These are phyloP conservation scores for Calonectria pseudoreteaudii DNA, from an alignment of 2,329 filamentous ascomycete genomes.

Conservation along the genomic window DNA sequence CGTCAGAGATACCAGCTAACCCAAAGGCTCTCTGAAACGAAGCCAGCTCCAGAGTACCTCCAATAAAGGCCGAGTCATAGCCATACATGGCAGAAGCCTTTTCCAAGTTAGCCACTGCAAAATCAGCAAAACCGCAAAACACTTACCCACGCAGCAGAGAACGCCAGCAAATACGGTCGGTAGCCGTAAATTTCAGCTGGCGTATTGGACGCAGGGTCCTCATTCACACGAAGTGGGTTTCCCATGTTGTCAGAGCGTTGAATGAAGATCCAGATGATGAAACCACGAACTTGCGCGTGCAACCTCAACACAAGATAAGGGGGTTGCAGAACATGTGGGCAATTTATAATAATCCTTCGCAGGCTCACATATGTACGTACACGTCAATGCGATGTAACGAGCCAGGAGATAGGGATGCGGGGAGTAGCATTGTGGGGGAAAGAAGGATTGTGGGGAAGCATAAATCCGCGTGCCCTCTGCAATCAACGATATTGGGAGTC, in stretches of 20 bases:
- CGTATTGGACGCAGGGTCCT: background rate
- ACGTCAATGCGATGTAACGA: background rate
- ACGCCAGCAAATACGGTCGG: slow-evolving; percentile 13
- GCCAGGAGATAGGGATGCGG: background rate
- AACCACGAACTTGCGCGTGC: background rate
- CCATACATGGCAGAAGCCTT: slow-evolving; percentile 11
- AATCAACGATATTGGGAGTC: background rate
- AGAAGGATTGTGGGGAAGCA: background rate
- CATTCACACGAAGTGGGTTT: background rate
- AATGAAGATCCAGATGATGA: background rate
- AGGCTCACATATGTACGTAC: background rate
- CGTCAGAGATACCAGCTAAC: background rate
- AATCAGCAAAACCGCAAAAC: rapidly evolving
- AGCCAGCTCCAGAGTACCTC: background rate
- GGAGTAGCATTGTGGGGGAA: background rate
- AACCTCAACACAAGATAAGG: no score
- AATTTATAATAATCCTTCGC: background rate
- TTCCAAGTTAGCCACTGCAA: background rate
- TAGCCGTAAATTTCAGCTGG: slow-evolving; percentile 13
- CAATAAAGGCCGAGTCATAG: slow-evolving; percentile 3
- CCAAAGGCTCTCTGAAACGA: background rate
- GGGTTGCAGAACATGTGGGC: no score
- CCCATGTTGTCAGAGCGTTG: background rate
- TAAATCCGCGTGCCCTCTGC: background rate
- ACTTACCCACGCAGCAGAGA: slow-evolving; percentile 33